Evolutionary conservation across 139 green algal genomes (phyloP).

Genomic region (Tetradesmus lagerheimii): DNA sequence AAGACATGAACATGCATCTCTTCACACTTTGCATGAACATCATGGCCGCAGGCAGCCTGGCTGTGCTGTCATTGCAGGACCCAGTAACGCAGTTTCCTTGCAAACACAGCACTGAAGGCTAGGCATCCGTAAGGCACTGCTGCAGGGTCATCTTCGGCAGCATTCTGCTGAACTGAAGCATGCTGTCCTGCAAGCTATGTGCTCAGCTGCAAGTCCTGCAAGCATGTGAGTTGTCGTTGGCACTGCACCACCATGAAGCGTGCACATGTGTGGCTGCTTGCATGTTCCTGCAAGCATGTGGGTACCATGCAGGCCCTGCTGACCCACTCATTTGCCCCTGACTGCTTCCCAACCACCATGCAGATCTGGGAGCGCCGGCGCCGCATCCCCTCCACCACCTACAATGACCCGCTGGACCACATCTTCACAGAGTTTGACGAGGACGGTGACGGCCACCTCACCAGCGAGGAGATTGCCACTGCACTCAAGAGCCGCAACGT

Average conservation of each 20-base stretch:
- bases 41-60: too few species aligned
- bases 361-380: constrained; percentile 53
- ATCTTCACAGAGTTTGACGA: constrained; percentile 60
- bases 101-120: too few species aligned
- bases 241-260: too few species aligned
- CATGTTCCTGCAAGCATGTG: too few species aligned
- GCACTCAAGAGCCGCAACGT: constrained; percentile 43
- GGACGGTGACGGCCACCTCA: constrained; percentile 54
- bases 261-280: too few species aligned
- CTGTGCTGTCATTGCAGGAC: too few species aligned
- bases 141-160: too few species aligned
- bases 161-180: too few species aligned
- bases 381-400: constrained; percentile 52
- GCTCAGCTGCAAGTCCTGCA: neutral
- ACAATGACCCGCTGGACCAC: constrained; percentile 55
- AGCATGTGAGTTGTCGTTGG: neutral
- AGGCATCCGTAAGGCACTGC: too few species aligned
- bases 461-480: constrained; percentile 39
- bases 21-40: neutral
- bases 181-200: neutral
- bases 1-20: neutral
- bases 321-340: too few species aligned
- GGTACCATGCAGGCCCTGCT: too few species aligned
- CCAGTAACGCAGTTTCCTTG: too few species aligned
- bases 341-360: neutral